Conservation (phyloP, 2,329 filamentous ascomycete species). For the Venturia pyrina region DNA sequence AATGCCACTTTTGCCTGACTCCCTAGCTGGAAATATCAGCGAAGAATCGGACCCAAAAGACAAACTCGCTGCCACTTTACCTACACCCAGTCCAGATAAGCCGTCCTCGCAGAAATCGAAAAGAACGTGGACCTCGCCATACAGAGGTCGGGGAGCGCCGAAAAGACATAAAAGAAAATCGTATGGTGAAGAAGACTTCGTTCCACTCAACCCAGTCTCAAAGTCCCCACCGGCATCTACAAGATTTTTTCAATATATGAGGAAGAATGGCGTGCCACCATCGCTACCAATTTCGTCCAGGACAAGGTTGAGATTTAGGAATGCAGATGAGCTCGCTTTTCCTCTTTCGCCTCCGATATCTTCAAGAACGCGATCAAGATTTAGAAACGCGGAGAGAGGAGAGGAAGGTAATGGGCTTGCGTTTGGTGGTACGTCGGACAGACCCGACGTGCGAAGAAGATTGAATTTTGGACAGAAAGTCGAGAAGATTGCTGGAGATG, state of each 20-base stretch:
- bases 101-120: not conserved
- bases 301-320: not conserved
- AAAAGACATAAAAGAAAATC: not conserved
- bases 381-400: not conserved
- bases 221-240: not conserved
- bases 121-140: not conserved
- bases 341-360: not conserved
- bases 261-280: not conserved
- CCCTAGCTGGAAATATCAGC: not conserved
- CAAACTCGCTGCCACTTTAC: not conserved
- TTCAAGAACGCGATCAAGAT: not conserved
- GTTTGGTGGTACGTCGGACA: not conserved
- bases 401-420: not conserved
- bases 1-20: not conserved
- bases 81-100: not conserved
- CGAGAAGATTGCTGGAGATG: not conserved
- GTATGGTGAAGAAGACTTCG: not conserved
- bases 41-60: not conserved
- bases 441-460: not conserved
- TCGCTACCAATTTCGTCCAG: not conserved
- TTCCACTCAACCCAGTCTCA: not conserved
- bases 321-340: not conserved
- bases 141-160: not conserved
- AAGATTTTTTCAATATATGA: not conserved
- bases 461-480: not conserved